phyloP scores from a whole-genome alignment of 306 rosid genomes.

The Malus sylvestris region DNA sequence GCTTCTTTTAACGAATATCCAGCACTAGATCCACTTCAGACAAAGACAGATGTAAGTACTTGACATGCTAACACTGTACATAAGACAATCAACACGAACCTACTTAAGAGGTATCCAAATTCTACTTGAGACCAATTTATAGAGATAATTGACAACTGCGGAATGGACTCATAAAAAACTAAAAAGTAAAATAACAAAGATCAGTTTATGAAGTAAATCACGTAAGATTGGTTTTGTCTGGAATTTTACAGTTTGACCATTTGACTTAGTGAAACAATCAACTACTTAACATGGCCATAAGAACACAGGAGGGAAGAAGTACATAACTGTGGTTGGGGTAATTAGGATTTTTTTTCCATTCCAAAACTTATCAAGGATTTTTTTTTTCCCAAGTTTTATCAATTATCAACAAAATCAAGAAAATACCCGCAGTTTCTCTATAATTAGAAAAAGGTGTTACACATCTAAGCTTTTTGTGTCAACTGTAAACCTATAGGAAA shows the following conservation, averaged over 20 bases:
- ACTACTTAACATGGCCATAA: background rate
- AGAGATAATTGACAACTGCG: background rate
- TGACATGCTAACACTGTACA: background rate
- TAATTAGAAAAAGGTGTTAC: background rate
- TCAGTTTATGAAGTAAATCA: background rate
- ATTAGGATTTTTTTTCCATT: background rate
- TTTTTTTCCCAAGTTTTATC: background rate
- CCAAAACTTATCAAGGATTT: background rate
- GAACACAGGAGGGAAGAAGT: background rate
- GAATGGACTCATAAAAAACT: background rate
- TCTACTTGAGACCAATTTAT: background rate
- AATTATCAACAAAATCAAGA: background rate
- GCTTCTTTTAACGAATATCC: conserved; percentile 74
- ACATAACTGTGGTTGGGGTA: background rate
- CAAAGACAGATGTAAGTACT: conserved; percentile 16
- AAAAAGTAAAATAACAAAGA: background rate
- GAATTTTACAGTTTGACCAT: background rate
- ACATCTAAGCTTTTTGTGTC: background rate
- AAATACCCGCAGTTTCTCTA: background rate
- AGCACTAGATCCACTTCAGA: conserved; percentile 70
- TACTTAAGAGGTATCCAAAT: background rate
- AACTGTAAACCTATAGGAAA: background rate
- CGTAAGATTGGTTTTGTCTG: background rate
- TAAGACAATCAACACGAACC: background rate
- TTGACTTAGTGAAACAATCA: background rate